A percentile compares a stretch with the other conserved stretches of the same genome.
Evolutionary conservation across 352 stramenopile genomes (phyloP).

Genomic region (Globisporangium polare): DNA sequence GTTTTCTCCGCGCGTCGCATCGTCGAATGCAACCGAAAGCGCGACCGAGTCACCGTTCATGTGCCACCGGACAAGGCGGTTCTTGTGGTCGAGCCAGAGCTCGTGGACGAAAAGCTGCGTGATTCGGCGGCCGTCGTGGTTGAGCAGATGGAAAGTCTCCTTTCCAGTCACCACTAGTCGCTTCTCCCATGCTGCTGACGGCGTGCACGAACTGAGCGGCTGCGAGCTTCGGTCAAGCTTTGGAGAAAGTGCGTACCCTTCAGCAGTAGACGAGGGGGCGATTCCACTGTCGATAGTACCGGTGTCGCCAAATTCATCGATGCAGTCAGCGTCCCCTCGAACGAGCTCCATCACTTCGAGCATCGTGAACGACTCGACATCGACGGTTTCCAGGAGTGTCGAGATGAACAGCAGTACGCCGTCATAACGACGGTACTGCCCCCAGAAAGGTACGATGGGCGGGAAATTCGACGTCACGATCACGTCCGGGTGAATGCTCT

Average conservation of each 20-base stretch:
- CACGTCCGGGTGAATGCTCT: slow-evolving; percentile 73
- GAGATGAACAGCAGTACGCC: slow-evolving; percentile 78
- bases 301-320: slow-evolving; percentile 42
- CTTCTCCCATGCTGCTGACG: slow-evolving; percentile 56
- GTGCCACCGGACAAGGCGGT: slow-evolving; percentile 80
- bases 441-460: slow-evolving; percentile 85
- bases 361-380: slow-evolving; percentile 70
- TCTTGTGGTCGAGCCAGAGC: slow-evolving; percentile 82
- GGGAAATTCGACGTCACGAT: slow-evolving; percentile 81
- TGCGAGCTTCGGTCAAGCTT: slow-evolving; percentile 2
- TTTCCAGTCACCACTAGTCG: slow-evolving; percentile 79
- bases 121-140: slow-evolving; percentile 51
- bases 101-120: slow-evolving; percentile 86
- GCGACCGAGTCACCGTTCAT: slow-evolving; percentile 79
- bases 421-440: slow-evolving; percentile 80
- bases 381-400: slow-evolving; percentile 71
- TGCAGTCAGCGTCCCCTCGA: slow-evolving; percentile 56
- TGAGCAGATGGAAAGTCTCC: slow-evolving; percentile 72
- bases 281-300: slow-evolving; percentile 12
- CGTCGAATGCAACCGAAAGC: slow-evolving; percentile 77
- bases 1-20: slow-evolving; percentile 57
- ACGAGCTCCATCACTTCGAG: slow-evolving; percentile 74
- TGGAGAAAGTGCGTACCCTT: slow-evolving; percentile 31
- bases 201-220: slow-evolving; percentile 34
- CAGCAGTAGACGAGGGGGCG: background rate